Evolutionary conservation across 2,329 filamentous ascomycete genomes (phyloP).

Genomic region (Colletotrichum acutatum): DNA sequence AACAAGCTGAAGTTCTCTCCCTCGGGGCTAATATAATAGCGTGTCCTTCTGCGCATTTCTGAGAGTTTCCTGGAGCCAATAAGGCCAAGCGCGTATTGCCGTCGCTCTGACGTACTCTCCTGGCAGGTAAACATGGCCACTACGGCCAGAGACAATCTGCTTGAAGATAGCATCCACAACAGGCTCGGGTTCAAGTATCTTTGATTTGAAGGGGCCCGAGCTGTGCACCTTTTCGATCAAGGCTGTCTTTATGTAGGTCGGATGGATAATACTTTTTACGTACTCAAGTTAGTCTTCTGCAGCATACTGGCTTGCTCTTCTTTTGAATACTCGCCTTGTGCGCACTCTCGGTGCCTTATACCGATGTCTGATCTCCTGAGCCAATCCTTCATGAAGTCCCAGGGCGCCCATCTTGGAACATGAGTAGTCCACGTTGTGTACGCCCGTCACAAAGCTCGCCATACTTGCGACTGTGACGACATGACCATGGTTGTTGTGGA

Average conservation of each 20-base stretch:
- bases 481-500: conserved; percentile 60
- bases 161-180: conserved; percentile 20
- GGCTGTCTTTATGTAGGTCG: conserved; percentile 15
- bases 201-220: conserved; percentile 9
- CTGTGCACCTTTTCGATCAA: conserved; percentile 18
- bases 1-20: neutral
- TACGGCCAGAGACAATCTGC: conserved; percentile 27
- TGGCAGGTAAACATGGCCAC: conserved; percentile 23
- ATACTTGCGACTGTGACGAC: conserved; percentile 63
- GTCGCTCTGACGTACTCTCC: neutral
- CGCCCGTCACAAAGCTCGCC: conserved; percentile 58
- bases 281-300: neutral
- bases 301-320: neutral
- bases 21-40: neutral
- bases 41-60: conserved; percentile 10
- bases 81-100: conserved; percentile 3
- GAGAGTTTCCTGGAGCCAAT: neutral
- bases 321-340: conserved; percentile 40
- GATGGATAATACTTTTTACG: conserved; percentile 8
- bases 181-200: conserved; percentile 15
- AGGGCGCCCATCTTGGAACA: conserved; percentile 62
- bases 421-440: conserved; percentile 62
- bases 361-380: conserved; percentile 48
- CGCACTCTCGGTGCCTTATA: conserved; percentile 50
- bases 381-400: conserved; percentile 61